A percentile compares a stretch with the other conserved stretches of the same genome.
Conservation (phyloP, 176 grass and related monocot genomes). For the Bromus sterilis region DNA sequence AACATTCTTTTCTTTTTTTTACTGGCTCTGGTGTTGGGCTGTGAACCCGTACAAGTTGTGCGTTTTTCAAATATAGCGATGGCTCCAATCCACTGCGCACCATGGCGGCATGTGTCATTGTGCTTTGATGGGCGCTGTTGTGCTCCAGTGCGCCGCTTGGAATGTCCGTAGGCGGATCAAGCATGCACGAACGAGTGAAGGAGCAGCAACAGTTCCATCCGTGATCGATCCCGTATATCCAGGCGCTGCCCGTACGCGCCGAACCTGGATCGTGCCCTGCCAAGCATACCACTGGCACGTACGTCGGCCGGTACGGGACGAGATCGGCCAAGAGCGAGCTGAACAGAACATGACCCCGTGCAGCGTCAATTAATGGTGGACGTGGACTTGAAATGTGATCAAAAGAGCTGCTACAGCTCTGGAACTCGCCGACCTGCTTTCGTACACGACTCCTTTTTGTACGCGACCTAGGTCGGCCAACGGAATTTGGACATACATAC, state of each 20-base stretch:
- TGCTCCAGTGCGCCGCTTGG: background rate
- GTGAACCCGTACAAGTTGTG: no score
- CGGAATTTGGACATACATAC: background rate
- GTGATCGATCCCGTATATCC: background rate
- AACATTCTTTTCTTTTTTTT: no score
- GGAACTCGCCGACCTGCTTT: background rate
- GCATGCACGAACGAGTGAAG: background rate
- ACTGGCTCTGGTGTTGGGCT: no score
- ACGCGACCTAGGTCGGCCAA: background rate
- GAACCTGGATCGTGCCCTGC: background rate
- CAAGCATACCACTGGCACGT: background rate
- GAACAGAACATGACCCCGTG: background rate
- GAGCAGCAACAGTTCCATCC: background rate
- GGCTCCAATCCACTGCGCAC: background rate
- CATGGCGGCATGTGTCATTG: background rate
- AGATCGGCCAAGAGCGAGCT: no score
- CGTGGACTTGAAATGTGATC: no score
- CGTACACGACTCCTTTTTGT: background rate
- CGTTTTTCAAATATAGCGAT: no score
- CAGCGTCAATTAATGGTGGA: background rate
- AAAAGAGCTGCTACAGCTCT: background rate
- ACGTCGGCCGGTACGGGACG: background rate
- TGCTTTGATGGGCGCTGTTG: background rate
- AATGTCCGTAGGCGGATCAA: no score
- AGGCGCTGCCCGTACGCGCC: background rate